Conservation (phyloP, 2,329 filamentous ascomycete genomes). For the Cephalotrichum gorgonifer region DNA sequence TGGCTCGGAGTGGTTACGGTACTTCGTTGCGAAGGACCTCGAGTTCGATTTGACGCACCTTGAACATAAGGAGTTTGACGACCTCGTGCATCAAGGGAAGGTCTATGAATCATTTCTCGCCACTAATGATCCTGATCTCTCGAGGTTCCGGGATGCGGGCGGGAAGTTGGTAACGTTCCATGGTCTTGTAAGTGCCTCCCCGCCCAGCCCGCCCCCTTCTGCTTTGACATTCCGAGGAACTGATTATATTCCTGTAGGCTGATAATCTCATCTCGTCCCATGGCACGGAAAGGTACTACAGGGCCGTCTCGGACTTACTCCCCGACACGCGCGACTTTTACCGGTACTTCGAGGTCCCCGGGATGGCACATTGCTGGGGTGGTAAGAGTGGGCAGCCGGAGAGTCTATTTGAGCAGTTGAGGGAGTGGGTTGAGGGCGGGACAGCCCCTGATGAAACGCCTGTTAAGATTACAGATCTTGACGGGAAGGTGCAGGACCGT, state of each 20-base stretch:
- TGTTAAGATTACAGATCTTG: neutral
- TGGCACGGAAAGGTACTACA: slow-evolving; percentile 21
- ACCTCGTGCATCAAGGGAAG: slow-evolving; percentile 6
- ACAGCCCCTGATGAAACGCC: neutral
- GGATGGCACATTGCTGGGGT: slow-evolving; percentile 35
- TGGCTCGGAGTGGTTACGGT: slow-evolving; percentile 10
- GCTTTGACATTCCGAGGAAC: no score
- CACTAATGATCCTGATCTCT: slow-evolving; percentile 18
- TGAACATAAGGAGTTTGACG: slow-evolving; percentile 6
- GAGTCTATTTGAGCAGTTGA: slow-evolving; percentile 21
- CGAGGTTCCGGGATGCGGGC: slow-evolving; percentile 19
- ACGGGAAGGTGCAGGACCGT: neutral
- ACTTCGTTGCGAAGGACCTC: slow-evolving; percentile 17
- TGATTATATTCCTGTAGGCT: slow-evolving; percentile 10
- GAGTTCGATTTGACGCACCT: slow-evolving; percentile 12
- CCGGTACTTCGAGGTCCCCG: slow-evolving; percentile 37
- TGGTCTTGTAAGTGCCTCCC: slow-evolving; percentile 13
- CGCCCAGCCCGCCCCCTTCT: no score
- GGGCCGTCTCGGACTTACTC: slow-evolving; percentile 13
- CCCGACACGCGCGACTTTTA: slow-evolving; percentile 34
- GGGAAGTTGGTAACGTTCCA: slow-evolving; percentile 32
- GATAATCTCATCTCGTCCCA: slow-evolving; percentile 24
- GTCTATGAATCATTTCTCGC: slow-evolving; percentile 12
- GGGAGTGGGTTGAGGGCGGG: slow-evolving; percentile 25
- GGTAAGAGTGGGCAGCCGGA: slow-evolving; percentile 20